phyloP scores from a whole-genome alignment of 2,329 filamentous ascomycete genomes.

The Botrytis byssoidea region DNA sequence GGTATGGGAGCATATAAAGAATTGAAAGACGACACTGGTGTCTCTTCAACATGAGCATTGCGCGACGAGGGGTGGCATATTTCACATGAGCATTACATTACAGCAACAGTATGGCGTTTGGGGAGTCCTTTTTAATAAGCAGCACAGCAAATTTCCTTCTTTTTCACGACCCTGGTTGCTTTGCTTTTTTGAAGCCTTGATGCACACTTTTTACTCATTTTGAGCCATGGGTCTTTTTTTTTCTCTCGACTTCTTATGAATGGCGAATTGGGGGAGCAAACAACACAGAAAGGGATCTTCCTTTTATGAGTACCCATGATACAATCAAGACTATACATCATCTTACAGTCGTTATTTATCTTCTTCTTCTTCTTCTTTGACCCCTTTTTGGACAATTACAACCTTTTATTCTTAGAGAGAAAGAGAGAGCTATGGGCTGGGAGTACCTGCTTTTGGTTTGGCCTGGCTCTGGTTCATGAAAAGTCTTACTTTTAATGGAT shows the following conservation, averaged over 20 bases:
- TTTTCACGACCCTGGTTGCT: conserved; percentile 8
- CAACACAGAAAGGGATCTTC: not conserved
- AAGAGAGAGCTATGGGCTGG: not conserved
- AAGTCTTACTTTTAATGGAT: not conserved
- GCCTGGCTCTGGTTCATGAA: not conserved
- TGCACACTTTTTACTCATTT: not conserved
- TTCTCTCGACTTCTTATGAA: not conserved
- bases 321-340: conserved; percentile 2
- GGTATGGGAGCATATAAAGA: conserved; percentile 19
- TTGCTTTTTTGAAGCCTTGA: conserved; percentile 5
- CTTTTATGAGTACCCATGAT: conserved; percentile 19
- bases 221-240: conserved; percentile 13
- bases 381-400: conserved; percentile 9
- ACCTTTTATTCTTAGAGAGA: conserved; percentile 7
- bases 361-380: not conserved
- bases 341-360: not conserved
- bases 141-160: conserved; percentile 5
- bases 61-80: conserved; percentile 15
- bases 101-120: conserved; percentile 20
- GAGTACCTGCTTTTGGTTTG: not conserved
- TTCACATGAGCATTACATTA: conserved; percentile 15
- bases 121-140: conserved; percentile 9
- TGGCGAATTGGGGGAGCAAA: conserved; percentile 10
- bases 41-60: conserved; percentile 20
- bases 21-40: conserved; percentile 19